These are phyloP conservation scores for Clausena lansium DNA, from an alignment of 345 rosid species.

Conservation along the genomic window DNA sequence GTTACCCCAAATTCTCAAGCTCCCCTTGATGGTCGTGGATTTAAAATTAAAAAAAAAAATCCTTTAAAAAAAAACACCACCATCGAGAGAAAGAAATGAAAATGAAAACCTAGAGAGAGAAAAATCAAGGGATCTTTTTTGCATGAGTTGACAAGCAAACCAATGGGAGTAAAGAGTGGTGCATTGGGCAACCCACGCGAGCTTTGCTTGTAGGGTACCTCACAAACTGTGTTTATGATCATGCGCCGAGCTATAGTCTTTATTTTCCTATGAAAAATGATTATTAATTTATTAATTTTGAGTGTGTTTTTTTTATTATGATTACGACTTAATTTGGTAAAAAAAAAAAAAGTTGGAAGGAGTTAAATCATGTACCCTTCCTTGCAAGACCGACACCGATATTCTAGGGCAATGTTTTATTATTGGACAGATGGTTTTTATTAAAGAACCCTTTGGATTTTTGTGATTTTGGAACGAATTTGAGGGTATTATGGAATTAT, in stretches of 20 bases:
- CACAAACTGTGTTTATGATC: conserved; percentile 4
- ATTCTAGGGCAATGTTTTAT: conserved; percentile 28
- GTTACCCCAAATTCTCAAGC: conserved; percentile 16
- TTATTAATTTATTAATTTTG: background rate
- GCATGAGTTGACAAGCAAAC: conserved; percentile 31
- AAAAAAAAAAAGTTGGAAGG: conserved; percentile 15
- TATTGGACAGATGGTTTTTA: background rate
- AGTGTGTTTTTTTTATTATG: background rate
- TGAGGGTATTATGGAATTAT: conserved; percentile 10
- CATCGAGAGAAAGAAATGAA: background rate
- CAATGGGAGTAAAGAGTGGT: conserved; percentile 26
- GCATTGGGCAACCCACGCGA: conserved; percentile 27
- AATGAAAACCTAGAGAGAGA: background rate
- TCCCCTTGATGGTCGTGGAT: conserved; percentile 16
- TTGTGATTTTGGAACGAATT: background rate
- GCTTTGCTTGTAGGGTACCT: conserved; percentile 25
- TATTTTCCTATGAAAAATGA: background rate
- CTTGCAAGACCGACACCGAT: conserved; percentile 28
- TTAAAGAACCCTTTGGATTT: conserved; percentile 5
- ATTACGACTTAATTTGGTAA: conserved; percentile 5
- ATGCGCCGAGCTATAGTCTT: conserved; percentile 10
- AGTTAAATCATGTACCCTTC: conserved; percentile 45
- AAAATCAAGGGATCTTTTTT: background rate
- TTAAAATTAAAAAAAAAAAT: background rate
- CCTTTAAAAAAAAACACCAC: background rate